These are phyloP conservation scores for Ballota nigra DNA, from an alignment of 257 asterid genomes.

Conservation along the genomic window DNA sequence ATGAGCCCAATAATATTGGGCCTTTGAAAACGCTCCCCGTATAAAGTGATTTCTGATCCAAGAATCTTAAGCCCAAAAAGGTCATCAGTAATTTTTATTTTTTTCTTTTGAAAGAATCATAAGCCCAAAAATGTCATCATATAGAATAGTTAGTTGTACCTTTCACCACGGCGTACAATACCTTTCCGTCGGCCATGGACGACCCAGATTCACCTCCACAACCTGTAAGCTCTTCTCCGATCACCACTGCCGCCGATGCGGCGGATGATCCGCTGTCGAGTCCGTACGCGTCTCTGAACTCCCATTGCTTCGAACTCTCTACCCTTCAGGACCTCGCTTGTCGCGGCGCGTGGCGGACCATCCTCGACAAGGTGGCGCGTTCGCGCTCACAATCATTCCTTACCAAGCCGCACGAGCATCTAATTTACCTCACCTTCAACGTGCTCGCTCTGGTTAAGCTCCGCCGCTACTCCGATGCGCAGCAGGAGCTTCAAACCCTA, in stretches of 20 bases:
- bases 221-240: conserved; percentile 25
- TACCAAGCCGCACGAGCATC: conserved; percentile 82
- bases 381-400: conserved; percentile 83
- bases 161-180: conserved; percentile 12
- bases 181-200: conserved; percentile 34
- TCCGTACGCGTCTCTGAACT: conserved; percentile 62
- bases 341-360: conserved; percentile 92
- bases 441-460: conserved; percentile 81
- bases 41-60: too few relatives aligned
- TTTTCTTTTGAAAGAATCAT: too few relatives aligned
- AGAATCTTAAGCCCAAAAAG: too few relatives aligned
- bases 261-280: conserved; percentile 52
- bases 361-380: conserved; percentile 83
- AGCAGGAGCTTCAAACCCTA: conserved; percentile 62
- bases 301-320: conserved; percentile 75
- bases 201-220: conserved; percentile 24
- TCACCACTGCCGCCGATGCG: conserved; percentile 17
- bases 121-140: background rate
- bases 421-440: conserved; percentile 80
- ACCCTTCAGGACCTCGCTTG: conserved; percentile 80
- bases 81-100: too few relatives aligned
- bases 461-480: conserved; percentile 83
- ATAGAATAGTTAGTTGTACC: background rate
- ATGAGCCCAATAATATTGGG: conserved; percentile 15
- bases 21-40: background rate